Evolutionary conservation across 352 stramenopile genomes (phyloP), one percentile per base, ranked within the genome.

Genomic region (Phytophthora capsici): DNA sequence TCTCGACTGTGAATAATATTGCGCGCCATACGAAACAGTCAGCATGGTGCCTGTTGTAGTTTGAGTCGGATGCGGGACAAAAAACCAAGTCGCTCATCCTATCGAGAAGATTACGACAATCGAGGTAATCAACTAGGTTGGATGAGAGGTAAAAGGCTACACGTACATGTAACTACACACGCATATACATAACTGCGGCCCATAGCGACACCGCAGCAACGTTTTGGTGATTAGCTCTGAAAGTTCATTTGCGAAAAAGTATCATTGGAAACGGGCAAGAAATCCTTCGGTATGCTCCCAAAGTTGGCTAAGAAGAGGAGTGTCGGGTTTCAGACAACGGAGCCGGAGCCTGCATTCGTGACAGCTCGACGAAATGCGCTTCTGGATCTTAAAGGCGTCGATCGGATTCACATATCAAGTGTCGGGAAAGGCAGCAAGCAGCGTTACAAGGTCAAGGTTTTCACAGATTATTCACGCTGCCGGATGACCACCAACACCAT

Each of bases 271-370:
- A 32, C 7, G 28, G 28, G 28, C 2, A 9, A 17, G 19, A 12
- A 17, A 38, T 16, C n/a, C 32, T 38, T 16, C 32, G 4, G 16
- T 8, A 61, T 67, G 58, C 41, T 67, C 7, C 50, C 49, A 1
- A 61, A 61, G 19, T 32, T 67, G 20, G 38, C 57, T 9, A 36
- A 51, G n/a, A 53, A 59, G 5, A 49, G 43, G 17, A 60, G 48
- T 43, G 58, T 67, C 22, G 49, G 3, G n/a, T 67, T 61, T 19
- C 40, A 48, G 41, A 22, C 40, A 20, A 44, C 19, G 4, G 32
- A 28, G 40, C 10, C 22, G 2, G 48, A 66, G 14, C 40, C 50
- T 50, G 58, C 50, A 5, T 66, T 28, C 25, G 12, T 66, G 3
- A 38, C 20, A 2, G 58, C 50, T 54, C 16, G 43, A 25, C 58